Conservation (phyloP, 257 asterid species). For the Catharanthus roseus region DNA sequence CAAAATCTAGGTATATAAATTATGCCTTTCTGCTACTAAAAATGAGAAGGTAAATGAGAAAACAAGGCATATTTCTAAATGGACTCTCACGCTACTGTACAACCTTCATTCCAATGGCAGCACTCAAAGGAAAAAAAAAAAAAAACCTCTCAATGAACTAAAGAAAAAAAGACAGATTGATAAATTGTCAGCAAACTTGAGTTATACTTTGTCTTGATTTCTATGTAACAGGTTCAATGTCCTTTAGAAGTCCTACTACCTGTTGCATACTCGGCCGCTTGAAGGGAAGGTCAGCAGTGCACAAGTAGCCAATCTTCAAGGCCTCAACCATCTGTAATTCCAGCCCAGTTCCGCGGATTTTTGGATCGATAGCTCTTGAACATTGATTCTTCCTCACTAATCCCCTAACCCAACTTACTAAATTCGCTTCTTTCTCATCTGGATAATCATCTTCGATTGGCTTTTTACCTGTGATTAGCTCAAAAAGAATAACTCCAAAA, state of each 20-base stretch:
- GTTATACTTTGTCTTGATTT: conserved; percentile 16
- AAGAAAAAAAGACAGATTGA: background rate
- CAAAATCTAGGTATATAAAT: conserved; percentile 20
- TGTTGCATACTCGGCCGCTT: conserved; percentile 89
- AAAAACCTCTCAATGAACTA: background rate
- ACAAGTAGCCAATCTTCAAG: conserved; percentile 74
- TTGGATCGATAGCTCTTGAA: conserved; percentile 59
- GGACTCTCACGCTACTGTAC: conserved; percentile 39
- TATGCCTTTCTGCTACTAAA: conserved; percentile 18
- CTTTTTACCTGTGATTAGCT: conserved; percentile 69
- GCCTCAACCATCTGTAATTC: conserved; percentile 66
- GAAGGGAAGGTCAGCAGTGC: conserved; percentile 74
- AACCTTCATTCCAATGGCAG: conserved; percentile 22
- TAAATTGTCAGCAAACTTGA: background rate
- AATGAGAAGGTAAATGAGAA: conserved; percentile 8
- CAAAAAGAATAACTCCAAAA: conserved; percentile 73
- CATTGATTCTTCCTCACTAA: conserved; percentile 46
- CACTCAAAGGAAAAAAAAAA: conserved; percentile 15
- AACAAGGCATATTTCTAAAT: conserved; percentile 9
- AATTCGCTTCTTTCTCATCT: conserved; percentile 43
- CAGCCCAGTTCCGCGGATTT: conserved; percentile 54
- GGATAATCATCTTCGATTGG: conserved; percentile 52
- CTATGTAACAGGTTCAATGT: conserved; percentile 51
- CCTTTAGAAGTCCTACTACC: conserved; percentile 85
- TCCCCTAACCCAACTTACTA: conserved; percentile 75